Evolutionary conservation across 257 asterid species (phyloP).

Genomic region (Linderniella brevidens): DNA sequence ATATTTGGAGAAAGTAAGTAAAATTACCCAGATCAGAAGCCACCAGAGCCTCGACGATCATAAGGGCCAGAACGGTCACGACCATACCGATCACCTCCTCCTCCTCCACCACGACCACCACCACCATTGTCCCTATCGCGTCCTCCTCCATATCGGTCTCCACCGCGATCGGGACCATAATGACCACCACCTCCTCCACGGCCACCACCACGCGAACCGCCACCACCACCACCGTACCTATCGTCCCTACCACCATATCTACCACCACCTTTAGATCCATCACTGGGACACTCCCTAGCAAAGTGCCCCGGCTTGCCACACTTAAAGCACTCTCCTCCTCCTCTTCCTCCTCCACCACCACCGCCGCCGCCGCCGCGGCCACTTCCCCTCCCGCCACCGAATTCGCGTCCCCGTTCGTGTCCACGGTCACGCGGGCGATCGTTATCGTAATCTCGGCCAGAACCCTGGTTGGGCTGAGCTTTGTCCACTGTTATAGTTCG

Average conservation of each 20-base stretch:
- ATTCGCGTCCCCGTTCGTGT: constrained; percentile 7
- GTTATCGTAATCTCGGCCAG: constrained; percentile 45
- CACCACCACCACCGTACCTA: constrained; percentile 29
- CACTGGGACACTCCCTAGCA: constrained; percentile 84
- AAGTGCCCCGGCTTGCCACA: constrained; percentile 98
- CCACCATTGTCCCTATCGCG: constrained; percentile 39
- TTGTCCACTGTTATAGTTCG: constrained; percentile 76
- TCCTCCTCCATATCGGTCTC: constrained; percentile 60
- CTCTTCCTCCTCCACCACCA: constrained; percentile 79
- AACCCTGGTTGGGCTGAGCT: constrained; percentile 73
- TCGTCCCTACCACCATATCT: constrained; percentile 16
- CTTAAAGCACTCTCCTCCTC: constrained; percentile 82
- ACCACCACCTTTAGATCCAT: constrained; percentile 21
- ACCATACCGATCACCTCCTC: constrained; percentile 43
- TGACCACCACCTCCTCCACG: constrained; percentile 50
- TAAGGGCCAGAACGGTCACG: constrained; percentile 94
- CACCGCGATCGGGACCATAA: constrained; percentile 80
- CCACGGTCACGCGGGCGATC: constrained; percentile 46
- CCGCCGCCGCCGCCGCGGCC: constrained; percentile 41
- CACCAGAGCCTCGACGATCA: constrained; percentile 50
- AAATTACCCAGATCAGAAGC: constrained; percentile 20
- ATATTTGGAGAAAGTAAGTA: background rate
- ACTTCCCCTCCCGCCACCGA: constrained; percentile 6
- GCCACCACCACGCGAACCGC: constrained; percentile 54
- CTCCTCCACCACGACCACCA: constrained; percentile 48